Evolutionary conservation across 208 protist species (phyloP).

Genomic region (Crithidia fasciculata): DNA sequence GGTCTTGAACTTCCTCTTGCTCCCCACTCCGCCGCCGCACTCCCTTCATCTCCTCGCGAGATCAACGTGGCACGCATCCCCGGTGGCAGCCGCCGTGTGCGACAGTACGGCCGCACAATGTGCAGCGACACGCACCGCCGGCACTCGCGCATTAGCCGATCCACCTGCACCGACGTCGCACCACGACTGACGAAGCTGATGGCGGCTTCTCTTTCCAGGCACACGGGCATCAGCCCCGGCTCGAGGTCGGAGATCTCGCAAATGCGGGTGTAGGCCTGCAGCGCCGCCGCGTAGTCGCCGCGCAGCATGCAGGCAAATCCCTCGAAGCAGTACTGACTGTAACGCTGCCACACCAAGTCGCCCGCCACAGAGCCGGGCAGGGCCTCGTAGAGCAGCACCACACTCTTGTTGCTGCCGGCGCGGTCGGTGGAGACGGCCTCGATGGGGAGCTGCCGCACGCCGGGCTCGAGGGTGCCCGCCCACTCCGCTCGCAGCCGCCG

Average conservation of each 20-base stretch:
- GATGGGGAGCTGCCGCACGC: slow-evolving; percentile 3
- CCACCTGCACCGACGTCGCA: slow-evolving; percentile 16
- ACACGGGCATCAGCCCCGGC: slow-evolving; percentile 15
- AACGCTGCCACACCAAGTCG: slow-evolving; percentile 32
- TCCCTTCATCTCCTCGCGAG: neutral
- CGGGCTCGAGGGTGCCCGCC: too few relatives aligned
- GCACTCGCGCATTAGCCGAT: slow-evolving; percentile 23
- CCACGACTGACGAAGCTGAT: slow-evolving; percentile 7
- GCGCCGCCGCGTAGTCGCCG: slow-evolving; percentile 41
- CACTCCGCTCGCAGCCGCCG: slow-evolving; percentile 29
- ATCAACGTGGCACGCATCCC: neutral
- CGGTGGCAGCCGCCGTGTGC: neutral
- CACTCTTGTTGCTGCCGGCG: slow-evolving; percentile 13
- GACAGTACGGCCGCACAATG: neutral
- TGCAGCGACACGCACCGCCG: neutral
- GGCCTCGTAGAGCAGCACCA: slow-evolving; percentile 36
- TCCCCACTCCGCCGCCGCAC: too few relatives aligned
- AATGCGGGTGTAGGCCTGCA: slow-evolving; percentile 30
- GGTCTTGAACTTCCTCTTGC: too few relatives aligned
- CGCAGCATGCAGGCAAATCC: slow-evolving; percentile 51
- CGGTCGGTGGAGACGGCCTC: neutral
- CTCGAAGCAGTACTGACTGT: slow-evolving; percentile 22
- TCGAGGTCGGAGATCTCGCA: slow-evolving; percentile 23
- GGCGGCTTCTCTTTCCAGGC: slow-evolving; percentile 19
- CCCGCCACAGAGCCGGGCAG: slow-evolving; percentile 20